A percentile compares a stretch with the other conserved stretches of the same genome.
Conservation (phyloP, 192 early-diverging fungal species). For the Coemansia erecta region DNA sequence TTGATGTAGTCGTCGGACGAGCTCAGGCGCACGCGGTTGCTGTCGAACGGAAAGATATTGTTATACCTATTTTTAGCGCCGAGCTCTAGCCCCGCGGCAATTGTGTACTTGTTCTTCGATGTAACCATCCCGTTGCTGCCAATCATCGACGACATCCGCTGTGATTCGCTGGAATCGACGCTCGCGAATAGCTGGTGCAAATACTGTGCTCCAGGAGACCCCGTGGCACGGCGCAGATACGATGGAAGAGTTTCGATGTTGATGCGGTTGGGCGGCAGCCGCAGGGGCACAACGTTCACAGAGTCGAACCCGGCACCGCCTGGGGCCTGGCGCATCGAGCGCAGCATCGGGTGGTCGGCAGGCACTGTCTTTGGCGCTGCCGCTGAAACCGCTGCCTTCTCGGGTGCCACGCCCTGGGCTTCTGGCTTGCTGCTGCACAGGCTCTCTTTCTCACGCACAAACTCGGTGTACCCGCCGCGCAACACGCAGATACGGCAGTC, state of each 20-base stretch:
- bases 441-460: constrained; percentile 12
- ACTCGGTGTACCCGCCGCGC: constrained; percentile 35
- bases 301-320: constrained; percentile 36
- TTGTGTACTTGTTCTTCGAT: constrained; percentile 61
- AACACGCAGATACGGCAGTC: constrained; percentile 31
- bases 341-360: constrained; percentile 43
- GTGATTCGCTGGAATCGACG: constrained; percentile 66
- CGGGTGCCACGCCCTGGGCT: background rate
- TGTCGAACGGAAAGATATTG: constrained; percentile 81
- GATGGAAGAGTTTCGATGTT: constrained; percentile 10
- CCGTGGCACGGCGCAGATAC: constrained; percentile 33
- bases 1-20: constrained; percentile 74
- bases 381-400: background rate
- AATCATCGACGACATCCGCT: constrained; percentile 69
- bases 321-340: constrained; percentile 46
- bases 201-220: constrained; percentile 28
- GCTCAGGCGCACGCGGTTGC: constrained; percentile 54
- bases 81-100: constrained; percentile 66
- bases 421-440: constrained; percentile 24
- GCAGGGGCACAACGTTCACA: constrained; percentile 28
- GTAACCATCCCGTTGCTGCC: constrained; percentile 49
- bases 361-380: constrained; percentile 13
- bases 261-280: constrained; percentile 28
- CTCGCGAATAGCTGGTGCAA: constrained; percentile 47
- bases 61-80: constrained; percentile 80